These are phyloP conservation scores for Hawksworthiomyces lignivorus DNA, from an alignment of 2,329 filamentous ascomycete genomes.

Conservation along the genomic window DNA sequence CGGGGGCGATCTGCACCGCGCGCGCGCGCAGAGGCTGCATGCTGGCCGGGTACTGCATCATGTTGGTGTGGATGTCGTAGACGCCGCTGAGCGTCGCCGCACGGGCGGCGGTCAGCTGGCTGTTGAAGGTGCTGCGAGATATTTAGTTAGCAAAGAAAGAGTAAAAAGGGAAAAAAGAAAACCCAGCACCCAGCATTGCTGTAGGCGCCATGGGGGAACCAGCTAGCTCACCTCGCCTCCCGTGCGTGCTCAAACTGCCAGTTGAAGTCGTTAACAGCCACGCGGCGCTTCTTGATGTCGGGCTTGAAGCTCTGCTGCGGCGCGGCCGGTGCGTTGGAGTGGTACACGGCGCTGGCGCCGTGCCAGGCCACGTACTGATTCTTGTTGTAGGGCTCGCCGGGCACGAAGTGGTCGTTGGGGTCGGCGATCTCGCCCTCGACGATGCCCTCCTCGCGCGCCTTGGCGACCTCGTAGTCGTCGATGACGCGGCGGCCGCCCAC, in stretches of 20 bases:
- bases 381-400: conserved; percentile 87
- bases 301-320: conserved; percentile 68
- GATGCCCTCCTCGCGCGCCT: conserved; percentile 66
- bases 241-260: conserved; percentile 95
- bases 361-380: conserved; percentile 99
- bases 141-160: too few species aligned
- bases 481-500: conserved; percentile 79
- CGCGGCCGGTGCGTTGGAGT: conserved; percentile 70
- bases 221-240: conserved; percentile 67
- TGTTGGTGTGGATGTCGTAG: conserved; percentile 92
- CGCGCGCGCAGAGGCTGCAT: conserved; percentile 86
- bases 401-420: conserved; percentile 71
- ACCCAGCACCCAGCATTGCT: too few species aligned
- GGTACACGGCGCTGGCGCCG: conserved; percentile 91
- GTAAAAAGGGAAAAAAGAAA: too few species aligned
- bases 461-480: conserved; percentile 83
- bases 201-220: too few species aligned
- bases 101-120: conserved; percentile 60
- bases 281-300: conserved; percentile 74
- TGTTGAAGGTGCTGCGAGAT: conserved; percentile 68
- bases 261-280: conserved; percentile 85
- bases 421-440: conserved; percentile 88
- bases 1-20: conserved; percentile 61
- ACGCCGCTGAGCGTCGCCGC: conserved; percentile 64
- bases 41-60: conserved; percentile 75